phyloP scores from a whole-genome alignment of 768 basidiomycete species.

The Butyriboletus loyo region DNA sequence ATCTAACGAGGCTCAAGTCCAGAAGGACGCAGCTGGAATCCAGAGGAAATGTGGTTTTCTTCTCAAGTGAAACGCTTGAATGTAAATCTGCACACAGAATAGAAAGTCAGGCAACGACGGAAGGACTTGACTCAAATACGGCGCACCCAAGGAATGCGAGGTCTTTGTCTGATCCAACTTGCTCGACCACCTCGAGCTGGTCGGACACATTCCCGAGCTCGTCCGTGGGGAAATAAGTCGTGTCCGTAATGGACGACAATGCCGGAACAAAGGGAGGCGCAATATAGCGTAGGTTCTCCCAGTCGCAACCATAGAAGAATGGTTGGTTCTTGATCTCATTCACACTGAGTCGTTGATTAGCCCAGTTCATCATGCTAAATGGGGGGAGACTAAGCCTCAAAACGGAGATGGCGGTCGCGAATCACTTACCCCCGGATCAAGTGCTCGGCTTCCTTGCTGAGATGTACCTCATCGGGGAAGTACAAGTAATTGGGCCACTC shows the following conservation, averaged over 20 bases:
- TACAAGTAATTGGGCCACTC: conserved; percentile 90
- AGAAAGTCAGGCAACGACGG: not conserved
- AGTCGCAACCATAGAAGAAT: conserved; percentile 95
- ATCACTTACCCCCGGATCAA: conserved; percentile 71
- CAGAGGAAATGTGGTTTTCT: not conserved
- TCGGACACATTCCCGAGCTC: conserved; percentile 73
- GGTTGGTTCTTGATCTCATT: conserved; percentile 91
- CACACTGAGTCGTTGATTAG: conserved; percentile 68
- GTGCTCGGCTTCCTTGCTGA: conserved; percentile 90
- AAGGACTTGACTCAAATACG: not conserved
- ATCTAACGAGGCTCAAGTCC: conserved; percentile 13
- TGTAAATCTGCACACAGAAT: conserved; percentile 56
- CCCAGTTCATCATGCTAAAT: conserved; percentile 80
- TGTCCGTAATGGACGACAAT: conserved; percentile 88
- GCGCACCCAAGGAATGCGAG: conserved; percentile 64
- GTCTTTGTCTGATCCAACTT: conserved; percentile 63
- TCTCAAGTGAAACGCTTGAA: conserved; percentile 67
- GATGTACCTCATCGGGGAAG: conserved; percentile 94
- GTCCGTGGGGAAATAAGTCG: conserved; percentile 95
- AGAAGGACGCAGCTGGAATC: not conserved
- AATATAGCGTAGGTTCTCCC: conserved; percentile 87
- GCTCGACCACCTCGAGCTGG: conserved; percentile 57
- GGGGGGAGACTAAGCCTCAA: conserved; percentile 3
- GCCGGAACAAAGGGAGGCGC: conserved; percentile 96
- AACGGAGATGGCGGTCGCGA: not conserved